Conservation (phyloP, 371 early-diverging fungal species). For the Dinochytrium kinnereticum region DNA sequence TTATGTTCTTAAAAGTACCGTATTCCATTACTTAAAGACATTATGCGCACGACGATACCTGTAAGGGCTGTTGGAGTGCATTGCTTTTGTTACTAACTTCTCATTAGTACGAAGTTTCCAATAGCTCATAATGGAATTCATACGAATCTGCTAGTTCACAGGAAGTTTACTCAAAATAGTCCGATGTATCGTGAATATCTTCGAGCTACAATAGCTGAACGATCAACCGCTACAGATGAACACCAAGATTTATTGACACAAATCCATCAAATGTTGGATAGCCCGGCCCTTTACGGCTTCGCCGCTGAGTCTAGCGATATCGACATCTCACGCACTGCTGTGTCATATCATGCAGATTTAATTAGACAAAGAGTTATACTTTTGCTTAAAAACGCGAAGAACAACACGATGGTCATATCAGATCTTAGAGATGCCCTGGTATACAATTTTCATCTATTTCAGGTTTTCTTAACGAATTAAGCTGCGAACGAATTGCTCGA, state of each 20-base stretch:
- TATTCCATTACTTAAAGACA: constrained; percentile 65
- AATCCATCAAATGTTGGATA: constrained; percentile 22
- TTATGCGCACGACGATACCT: constrained; percentile 51
- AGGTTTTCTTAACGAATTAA: background rate
- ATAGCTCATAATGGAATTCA: constrained; percentile 37
- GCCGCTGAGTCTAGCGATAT: background rate
- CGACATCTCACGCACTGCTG: background rate
- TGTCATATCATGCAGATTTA: constrained; percentile 26
- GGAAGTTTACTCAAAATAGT: constrained; percentile 37
- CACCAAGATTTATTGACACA: constrained; percentile 12
- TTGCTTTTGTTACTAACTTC: constrained; percentile 35
- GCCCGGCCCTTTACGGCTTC: background rate
- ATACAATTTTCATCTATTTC: constrained; percentile 3
- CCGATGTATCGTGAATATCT: constrained; percentile 26
- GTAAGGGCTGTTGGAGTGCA: constrained; percentile 37
- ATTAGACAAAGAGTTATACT: constrained; percentile 32
- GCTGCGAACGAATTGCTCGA: constrained; percentile 16
- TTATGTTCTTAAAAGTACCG: constrained; percentile 42
- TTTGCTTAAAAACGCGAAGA: constrained; percentile 29
- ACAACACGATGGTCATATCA: constrained; percentile 34
- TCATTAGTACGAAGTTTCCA: constrained; percentile 44
- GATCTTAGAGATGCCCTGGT: constrained; percentile 47
- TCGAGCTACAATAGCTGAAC: background rate
- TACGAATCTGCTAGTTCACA: constrained; percentile 48
- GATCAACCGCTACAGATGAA: background rate